These are phyloP conservation scores for Vaccinium corymbosum DNA, from an alignment of 148 eudicot species.

Conservation along the genomic window DNA sequence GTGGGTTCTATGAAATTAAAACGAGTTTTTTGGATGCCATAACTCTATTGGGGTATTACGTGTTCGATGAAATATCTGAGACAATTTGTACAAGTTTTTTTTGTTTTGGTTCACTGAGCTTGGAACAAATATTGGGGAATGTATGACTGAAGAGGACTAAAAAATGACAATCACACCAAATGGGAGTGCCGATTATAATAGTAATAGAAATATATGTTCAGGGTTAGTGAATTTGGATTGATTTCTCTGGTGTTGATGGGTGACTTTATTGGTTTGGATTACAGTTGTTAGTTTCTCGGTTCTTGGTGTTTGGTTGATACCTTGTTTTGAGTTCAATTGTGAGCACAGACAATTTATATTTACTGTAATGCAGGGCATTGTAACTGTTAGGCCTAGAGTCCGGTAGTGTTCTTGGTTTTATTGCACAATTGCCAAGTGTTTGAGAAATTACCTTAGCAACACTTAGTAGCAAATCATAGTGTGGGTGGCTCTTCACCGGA, in stretches of 20 bases:
- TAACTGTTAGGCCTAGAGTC: background rate
- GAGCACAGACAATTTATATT: background rate
- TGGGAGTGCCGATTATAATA: too few species aligned
- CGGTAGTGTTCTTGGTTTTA: background rate
- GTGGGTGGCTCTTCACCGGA: too few species aligned
- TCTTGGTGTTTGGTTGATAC: background rate
- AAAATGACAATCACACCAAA: too few species aligned
- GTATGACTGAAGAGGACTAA: too few species aligned
- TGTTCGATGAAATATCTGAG: too few species aligned
- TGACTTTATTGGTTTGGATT: background rate
- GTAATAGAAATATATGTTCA: background rate
- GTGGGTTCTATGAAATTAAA: background rate
- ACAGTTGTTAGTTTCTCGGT: background rate
- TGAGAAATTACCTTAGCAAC: background rate
- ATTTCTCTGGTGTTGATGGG: background rate
- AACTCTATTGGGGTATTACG: too few species aligned
- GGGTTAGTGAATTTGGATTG: background rate
- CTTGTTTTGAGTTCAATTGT: background rate
- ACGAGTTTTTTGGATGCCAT: background rate
- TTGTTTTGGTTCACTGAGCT: too few species aligned
- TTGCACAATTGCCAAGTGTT: background rate
- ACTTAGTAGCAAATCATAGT: background rate
- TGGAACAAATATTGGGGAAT: too few species aligned
- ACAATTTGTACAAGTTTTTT: too few species aligned
- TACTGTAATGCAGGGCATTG: background rate